Evolutionary conservation across 2,329 filamentous ascomycete genomes (phyloP).

Genomic region (Alternaria sp.): DNA sequence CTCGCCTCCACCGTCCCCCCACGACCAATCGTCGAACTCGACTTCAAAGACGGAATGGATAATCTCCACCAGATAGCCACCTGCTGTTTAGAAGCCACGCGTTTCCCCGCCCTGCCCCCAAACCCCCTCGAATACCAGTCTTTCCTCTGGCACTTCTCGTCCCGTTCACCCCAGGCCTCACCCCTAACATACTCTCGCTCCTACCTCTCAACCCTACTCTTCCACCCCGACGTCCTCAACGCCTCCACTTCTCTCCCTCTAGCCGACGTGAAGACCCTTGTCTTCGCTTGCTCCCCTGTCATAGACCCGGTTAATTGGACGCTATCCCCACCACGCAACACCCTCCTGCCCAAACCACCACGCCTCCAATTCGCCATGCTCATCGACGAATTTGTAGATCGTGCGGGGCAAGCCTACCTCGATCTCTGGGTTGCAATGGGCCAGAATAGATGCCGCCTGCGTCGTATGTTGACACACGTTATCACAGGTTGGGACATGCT

Average conservation of each 20-base stretch:
- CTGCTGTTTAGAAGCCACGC: slow-evolving; percentile 70
- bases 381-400: slow-evolving; percentile 73
- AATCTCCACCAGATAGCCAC: slow-evolving; percentile 75
- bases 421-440: slow-evolving; percentile 85
- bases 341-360: slow-evolving; percentile 69
- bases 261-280: slow-evolving; percentile 79
- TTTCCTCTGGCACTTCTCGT: slow-evolving; percentile 77
- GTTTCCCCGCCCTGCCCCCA: slow-evolving; percentile 39
- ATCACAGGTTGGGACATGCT: slow-evolving; percentile 84
- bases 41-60: slow-evolving; percentile 73
- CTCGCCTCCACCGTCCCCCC: slow-evolving; percentile 94
- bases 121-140: slow-evolving; percentile 59
- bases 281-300: slow-evolving; percentile 74
- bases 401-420: slow-evolving; percentile 73
- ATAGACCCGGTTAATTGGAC: slow-evolving; percentile 78
- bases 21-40: slow-evolving; percentile 82
- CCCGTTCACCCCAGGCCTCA: slow-evolving; percentile 72
- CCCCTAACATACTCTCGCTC: slow-evolving; percentile 85
- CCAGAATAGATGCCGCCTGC: slow-evolving; percentile 87
- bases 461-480: slow-evolving; percentile 87
- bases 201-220: slow-evolving; percentile 77
- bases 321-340: slow-evolving; percentile 65
- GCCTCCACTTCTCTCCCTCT: slow-evolving; percentile 79
- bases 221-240: slow-evolving; percentile 69
- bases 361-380: slow-evolving; percentile 71